Conservation (phyloP, 495 filamentous ascomycete species). For the Neurospora sp. region DNA sequence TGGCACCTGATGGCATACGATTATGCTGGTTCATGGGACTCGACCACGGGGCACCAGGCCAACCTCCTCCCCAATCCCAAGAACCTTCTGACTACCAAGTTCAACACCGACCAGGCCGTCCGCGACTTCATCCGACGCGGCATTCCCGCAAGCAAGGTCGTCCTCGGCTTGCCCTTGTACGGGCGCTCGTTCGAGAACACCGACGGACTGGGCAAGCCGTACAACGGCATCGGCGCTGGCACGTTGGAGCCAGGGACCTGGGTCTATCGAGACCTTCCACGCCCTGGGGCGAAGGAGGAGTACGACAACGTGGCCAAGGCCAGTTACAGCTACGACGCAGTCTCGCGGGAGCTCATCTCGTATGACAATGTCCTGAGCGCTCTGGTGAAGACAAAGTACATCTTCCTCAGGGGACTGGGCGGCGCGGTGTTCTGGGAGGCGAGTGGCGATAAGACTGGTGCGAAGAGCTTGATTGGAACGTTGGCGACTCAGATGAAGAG, state of each 20-base stretch:
- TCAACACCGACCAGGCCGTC: conserved; percentile 57
- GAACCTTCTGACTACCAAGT: conserved; percentile 51
- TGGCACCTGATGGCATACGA: conserved; percentile 84
- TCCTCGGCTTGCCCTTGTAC: conserved; percentile 79
- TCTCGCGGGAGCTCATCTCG: conserved; percentile 51
- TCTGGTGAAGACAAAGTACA: conserved; percentile 52
- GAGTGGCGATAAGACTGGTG: conserved; percentile 55
- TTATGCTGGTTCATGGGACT: conserved; percentile 63
- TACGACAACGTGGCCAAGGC: conserved; percentile 46
- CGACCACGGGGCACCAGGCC: conserved; percentile 58
- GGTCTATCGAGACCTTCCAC: conserved; percentile 60
- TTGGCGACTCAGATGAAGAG: conserved; percentile 41
- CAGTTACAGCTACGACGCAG: conserved; percentile 59
- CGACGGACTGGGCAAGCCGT: conserved; percentile 56
- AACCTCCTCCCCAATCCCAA: conserved; percentile 52
- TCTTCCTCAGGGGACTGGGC: conserved; percentile 52
- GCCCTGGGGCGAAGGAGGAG: conserved; percentile 34
- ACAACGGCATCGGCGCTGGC: conserved; percentile 54
- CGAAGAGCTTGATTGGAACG: conserved; percentile 52
- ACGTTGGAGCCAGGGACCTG: conserved; percentile 68
- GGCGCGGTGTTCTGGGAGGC: conserved; percentile 92
- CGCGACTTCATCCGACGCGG: conserved; percentile 55
- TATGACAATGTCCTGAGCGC: conserved; percentile 62
- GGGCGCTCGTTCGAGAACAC: conserved; percentile 71
- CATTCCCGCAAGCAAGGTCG: conserved; percentile 56